Evolutionary conservation across 495 filamentous ascomycete genomes (phyloP).

Genomic region (Penicillium ucsense): DNA sequence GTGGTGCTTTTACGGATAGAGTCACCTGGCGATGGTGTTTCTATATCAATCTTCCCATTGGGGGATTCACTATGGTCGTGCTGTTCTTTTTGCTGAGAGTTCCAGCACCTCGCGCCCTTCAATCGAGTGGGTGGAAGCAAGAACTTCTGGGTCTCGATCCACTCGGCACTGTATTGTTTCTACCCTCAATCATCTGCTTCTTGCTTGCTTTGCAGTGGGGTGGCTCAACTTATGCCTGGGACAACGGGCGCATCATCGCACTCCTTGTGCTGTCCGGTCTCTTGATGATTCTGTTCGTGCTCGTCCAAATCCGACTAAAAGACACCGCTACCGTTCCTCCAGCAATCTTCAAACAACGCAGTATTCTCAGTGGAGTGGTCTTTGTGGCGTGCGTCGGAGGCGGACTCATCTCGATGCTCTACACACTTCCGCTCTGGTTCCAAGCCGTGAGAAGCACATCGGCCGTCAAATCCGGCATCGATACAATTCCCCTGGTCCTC

Average conservation of each 20-base stretch:
- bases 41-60: constrained; percentile 55
- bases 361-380: constrained; percentile 39
- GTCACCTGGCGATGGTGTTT: constrained; percentile 53
- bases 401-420: constrained; percentile 34
- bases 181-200: constrained; percentile 42
- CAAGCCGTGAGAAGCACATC: constrained; percentile 44
- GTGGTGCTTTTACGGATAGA: constrained; percentile 22
- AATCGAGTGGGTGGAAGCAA: constrained; percentile 10
- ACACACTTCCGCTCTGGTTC: constrained; percentile 68
- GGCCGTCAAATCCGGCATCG: constrained; percentile 27
- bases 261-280: constrained; percentile 41
- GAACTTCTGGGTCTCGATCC: constrained; percentile 42
- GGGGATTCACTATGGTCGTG: constrained; percentile 38
- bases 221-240: constrained; percentile 47
- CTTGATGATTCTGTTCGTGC: constrained; percentile 33
- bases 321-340: constrained; percentile 45
- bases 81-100: constrained; percentile 38
- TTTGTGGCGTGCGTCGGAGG: constrained; percentile 16
- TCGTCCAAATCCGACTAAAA: constrained; percentile 35
- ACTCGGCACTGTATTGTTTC: constrained; percentile 38
- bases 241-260: constrained; percentile 39
- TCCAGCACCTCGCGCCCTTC: constrained; percentile 7
- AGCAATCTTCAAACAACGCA: constrained; percentile 45
- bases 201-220: constrained; percentile 54
- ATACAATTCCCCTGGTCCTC: constrained; percentile 35